Evolutionary conservation across 805 yeast species (phyloP).

Genomic region (Kregervanrija fluxuum): DNA sequence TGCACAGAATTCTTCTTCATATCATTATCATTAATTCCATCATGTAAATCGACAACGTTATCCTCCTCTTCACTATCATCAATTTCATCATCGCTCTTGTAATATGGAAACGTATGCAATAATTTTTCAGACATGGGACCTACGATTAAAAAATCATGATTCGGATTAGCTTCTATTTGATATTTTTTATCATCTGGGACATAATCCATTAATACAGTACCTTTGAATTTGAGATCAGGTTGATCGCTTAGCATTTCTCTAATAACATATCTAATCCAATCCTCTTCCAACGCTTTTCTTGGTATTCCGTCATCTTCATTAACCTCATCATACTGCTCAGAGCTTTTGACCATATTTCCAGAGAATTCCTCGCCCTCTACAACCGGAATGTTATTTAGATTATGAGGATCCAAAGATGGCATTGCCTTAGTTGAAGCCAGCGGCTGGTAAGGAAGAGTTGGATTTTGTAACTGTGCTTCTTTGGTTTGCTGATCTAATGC

Average conservation of each 20-base stretch:
- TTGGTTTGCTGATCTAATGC: conserved; percentile 24
- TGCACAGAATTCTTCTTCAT: not conserved
- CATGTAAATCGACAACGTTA: conserved; percentile 1
- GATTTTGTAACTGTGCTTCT: conserved; percentile 20
- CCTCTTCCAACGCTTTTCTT: conserved; percentile 20
- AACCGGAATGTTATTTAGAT: too few relatives aligned
- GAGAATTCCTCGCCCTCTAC: too few relatives aligned
- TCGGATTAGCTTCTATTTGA: conserved; percentile 4
- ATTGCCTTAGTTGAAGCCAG: not conserved
- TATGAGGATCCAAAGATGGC: too few relatives aligned
- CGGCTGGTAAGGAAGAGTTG: conserved; percentile 14
- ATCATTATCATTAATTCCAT: not conserved
- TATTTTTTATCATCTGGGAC: conserved; percentile 21
- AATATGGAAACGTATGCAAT: conserved; percentile 26
- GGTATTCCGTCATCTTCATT: conserved; percentile 12
- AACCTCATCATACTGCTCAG: not conserved
- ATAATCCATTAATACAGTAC: conserved; percentile 20
- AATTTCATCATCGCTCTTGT: conserved; percentile 20
- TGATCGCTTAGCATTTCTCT: conserved; percentile 22
- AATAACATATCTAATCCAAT: conserved; percentile 27
- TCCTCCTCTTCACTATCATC: conserved; percentile 4
- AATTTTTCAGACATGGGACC: conserved; percentile 31
- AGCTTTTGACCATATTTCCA: not conserved
- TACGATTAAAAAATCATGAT: conserved; percentile 24
- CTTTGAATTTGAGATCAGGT: conserved; percentile 21